Evolutionary conservation across 768 basidiomycete genomes (phyloP).

Genomic region (Kwoniella sp.): DNA sequence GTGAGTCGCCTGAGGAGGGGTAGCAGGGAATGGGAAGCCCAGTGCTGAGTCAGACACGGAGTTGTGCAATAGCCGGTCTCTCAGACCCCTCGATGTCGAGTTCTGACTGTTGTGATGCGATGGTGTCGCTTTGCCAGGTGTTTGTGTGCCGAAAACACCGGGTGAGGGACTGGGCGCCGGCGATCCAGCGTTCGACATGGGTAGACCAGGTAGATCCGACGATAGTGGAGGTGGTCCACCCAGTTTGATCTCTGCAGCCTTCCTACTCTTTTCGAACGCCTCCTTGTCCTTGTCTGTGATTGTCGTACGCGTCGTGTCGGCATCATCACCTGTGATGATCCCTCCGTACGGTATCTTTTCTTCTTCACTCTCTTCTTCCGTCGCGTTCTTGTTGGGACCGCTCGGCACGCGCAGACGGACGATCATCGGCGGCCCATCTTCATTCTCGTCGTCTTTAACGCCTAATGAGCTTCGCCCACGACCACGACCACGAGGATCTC

Average conservation of each 20-base stretch:
- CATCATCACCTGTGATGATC: constrained; percentile 68
- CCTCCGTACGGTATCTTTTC: constrained; percentile 80
- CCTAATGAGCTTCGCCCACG: background rate
- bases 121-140: constrained; percentile 10
- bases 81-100: constrained; percentile 33
- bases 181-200: constrained; percentile 9
- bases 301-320: constrained; percentile 71
- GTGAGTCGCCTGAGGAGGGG: constrained; percentile 48
- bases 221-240: constrained; percentile 37
- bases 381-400: constrained; percentile 58
- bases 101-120: background rate
- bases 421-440: constrained; percentile 13
- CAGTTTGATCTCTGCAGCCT: constrained; percentile 68
- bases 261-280: constrained; percentile 72
- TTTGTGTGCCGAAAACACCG: constrained; percentile 16
- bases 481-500: background rate
- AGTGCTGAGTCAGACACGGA: constrained; percentile 19
- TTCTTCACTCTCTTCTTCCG: constrained; percentile 59
- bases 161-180: constrained; percentile 28
- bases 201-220: constrained; percentile 18
- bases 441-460: background rate
- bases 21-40: constrained; percentile 27
- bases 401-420: constrained; percentile 37
- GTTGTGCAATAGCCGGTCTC: constrained; percentile 45
- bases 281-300: constrained; percentile 67